Conservation (phyloP, 441 rosid genomes). For the Capsella rubella region DNA sequence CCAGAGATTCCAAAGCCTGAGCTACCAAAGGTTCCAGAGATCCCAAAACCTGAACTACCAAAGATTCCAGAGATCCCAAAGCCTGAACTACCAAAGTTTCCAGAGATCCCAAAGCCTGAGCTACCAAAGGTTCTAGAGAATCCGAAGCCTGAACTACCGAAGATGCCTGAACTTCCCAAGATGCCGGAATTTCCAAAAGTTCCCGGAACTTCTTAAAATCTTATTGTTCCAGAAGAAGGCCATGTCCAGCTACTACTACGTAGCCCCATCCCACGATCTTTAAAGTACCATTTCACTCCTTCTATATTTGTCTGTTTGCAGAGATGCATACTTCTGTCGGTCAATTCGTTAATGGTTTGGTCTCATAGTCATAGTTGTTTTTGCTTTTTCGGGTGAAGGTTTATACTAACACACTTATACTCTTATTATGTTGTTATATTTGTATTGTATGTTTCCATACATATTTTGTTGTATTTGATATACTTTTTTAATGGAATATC, state of each 20-base stretch:
- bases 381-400: too few relatives aligned
- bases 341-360: too few relatives aligned
- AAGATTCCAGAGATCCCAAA: background rate
- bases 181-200: constrained; percentile 34
- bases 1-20: too few relatives aligned
- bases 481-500: too few relatives aligned
- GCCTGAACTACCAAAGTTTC: too few relatives aligned
- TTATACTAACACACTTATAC: too few relatives aligned
- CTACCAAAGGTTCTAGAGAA: background rate
- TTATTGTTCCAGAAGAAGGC: constrained; percentile 1
- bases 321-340: background rate
- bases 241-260: background rate
- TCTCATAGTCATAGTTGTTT: too few relatives aligned
- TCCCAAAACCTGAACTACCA: too few relatives aligned
- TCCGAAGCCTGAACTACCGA: constrained; percentile 22
- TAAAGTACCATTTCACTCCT: background rate
- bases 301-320: background rate
- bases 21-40: background rate
- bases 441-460: too few relatives aligned
- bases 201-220: constrained; percentile 32
- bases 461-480: too few relatives aligned
- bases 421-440: too few relatives aligned
- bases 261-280: constrained; percentile 9
- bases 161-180: constrained; percentile 43
- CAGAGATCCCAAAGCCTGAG: too few relatives aligned